Evolutionary conservation across 139 green algal genomes (phyloP), one percentile per base, ranked within the genome.

Genomic region (Coccomyxa sp.): DNA sequence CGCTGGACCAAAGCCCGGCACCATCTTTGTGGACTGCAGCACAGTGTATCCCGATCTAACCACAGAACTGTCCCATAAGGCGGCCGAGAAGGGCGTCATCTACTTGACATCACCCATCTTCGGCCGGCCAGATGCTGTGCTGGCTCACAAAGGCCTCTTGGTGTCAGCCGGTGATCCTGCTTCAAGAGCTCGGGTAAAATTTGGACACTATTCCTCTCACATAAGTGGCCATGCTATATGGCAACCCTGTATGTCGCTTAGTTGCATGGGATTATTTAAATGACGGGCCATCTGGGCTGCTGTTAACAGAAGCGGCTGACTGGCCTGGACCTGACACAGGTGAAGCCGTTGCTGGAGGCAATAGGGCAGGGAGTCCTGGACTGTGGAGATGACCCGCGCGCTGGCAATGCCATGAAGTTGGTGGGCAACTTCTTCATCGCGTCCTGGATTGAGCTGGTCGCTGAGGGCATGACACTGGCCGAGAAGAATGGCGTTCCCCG

Each of bases 351-450:
- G 30, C 58, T 83, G 27, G 80, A 83, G 57, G 80, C 80, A 28
- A 83, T 83, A 45, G 80, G 80, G 10, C 79, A 67, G 30, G 80
- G 80, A 4, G 77, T 67, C 28, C 57, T 83, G 80, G 60, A 77
- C 1, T 38, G 75, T 66, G 80, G 80, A 25, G 17, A 45, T 31
- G 80, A 83, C 21, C 28, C 80, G 21, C 60, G 74, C 58, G 60
- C 74, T 67, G 80, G 60, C 59, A 83, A 59, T 17, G 80, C 74
- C 28, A 83, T 83, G 80, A 83, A 83, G 80, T 28, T 83, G 15
- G 63, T 31, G 45, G 80, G 80, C 60, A 83, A 83, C 80, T 83
- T 83, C 63, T 83, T 76, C 80, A 83, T 83, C 74, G 15, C 58
- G 23, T 51, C 58, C 25, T 71, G 21, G 63, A 83, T 78, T 28